phyloP scores from a whole-genome alignment of 2,329 filamentous ascomycete species.

The Balansia obtecta region DNA sequence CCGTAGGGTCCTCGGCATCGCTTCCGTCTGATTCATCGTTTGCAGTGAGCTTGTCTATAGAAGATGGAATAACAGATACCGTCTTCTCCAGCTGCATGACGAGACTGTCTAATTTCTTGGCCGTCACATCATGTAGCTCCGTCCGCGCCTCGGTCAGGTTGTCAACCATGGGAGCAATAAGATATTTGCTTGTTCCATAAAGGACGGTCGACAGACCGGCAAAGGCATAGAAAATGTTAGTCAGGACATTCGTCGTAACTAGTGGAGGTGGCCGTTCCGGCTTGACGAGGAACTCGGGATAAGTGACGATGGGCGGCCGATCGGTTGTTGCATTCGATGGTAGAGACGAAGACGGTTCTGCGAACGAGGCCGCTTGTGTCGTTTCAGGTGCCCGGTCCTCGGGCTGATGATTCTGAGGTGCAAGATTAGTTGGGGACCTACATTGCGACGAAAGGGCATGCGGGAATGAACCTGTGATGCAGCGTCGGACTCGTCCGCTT shows the following conservation, averaged over 20 bases:
- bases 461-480: slow-evolving; percentile 10
- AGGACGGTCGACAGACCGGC: slow-evolving; percentile 47
- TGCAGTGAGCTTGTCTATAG: slow-evolving; percentile 7
- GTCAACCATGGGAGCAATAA: slow-evolving; percentile 51
- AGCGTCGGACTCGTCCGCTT: slow-evolving; percentile 10
- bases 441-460: slow-evolving; percentile 3
- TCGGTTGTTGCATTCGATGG: slow-evolving; percentile 20
- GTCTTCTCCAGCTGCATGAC: slow-evolving; percentile 38
- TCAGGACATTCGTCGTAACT: slow-evolving; percentile 46
- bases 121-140: slow-evolving; percentile 38
- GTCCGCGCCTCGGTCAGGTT: slow-evolving; percentile 37
- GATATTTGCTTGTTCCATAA: slow-evolving; percentile 59
- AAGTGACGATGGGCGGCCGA: slow-evolving; percentile 52
- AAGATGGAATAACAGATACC: slow-evolving; percentile 48
- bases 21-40: slow-evolving; percentile 23
- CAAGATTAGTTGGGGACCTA: not conserved
- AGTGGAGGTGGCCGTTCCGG: slow-evolving; percentile 44
- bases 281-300: slow-evolving; percentile 55
- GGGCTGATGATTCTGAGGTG: not conserved
- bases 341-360: slow-evolving; percentile 11
- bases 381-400: not conserved
- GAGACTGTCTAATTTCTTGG: slow-evolving; percentile 31
- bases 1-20: slow-evolving; percentile 52
- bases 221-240: slow-evolving; percentile 47
- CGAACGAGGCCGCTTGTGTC: slow-evolving; percentile 1